These are phyloP conservation scores for Anthoceros angustus DNA, from an alignment of 225 moss, liverwort and hornwort genomes.

Conservation along the genomic window DNA sequence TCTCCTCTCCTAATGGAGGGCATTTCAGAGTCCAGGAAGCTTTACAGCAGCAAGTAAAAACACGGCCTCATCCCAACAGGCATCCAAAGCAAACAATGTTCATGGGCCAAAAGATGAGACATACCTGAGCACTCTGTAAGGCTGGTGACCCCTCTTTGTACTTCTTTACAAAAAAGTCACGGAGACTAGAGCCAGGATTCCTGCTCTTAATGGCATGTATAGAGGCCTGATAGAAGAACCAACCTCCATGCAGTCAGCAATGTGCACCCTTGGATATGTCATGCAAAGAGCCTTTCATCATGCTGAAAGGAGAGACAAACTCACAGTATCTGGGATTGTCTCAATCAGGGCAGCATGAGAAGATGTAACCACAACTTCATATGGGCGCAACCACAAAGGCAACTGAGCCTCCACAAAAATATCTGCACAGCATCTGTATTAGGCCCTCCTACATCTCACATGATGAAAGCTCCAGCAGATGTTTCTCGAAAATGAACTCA, in stretches of 20 bases:
- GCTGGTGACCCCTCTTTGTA: slow-evolving; percentile 76
- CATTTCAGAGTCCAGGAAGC: too few relatives aligned
- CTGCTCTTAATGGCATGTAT: slow-evolving; percentile 98
- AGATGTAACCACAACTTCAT: slow-evolving; percentile 96
- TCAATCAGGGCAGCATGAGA: slow-evolving; percentile 97
- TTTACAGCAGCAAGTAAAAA: too few relatives aligned
- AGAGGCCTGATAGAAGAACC: slow-evolving; percentile 49
- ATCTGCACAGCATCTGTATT: slow-evolving; percentile 24
- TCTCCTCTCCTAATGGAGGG: neutral
- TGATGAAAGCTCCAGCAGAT: neutral
- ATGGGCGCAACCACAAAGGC: slow-evolving; percentile 94
- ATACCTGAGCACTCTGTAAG: slow-evolving; percentile 87
- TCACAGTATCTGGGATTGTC: slow-evolving; percentile 95
- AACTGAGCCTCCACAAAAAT: slow-evolving; percentile 97
- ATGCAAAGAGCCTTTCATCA: neutral
- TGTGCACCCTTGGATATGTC: neutral
- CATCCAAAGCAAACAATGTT: too few relatives aligned
- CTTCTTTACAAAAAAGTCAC: slow-evolving; percentile 96
- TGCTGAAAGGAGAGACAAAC: slow-evolving; percentile 6
- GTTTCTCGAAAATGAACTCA: slow-evolving; percentile 7
- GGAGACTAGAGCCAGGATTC: slow-evolving; percentile 64
- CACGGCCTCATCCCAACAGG: too few relatives aligned
- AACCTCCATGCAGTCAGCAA: neutral
- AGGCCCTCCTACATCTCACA: neutral
- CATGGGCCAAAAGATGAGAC: neutral